These are phyloP conservation scores for Podila epicladia DNA, from an alignment of 192 early-diverging fungal genomes.

Conservation along the genomic window DNA sequence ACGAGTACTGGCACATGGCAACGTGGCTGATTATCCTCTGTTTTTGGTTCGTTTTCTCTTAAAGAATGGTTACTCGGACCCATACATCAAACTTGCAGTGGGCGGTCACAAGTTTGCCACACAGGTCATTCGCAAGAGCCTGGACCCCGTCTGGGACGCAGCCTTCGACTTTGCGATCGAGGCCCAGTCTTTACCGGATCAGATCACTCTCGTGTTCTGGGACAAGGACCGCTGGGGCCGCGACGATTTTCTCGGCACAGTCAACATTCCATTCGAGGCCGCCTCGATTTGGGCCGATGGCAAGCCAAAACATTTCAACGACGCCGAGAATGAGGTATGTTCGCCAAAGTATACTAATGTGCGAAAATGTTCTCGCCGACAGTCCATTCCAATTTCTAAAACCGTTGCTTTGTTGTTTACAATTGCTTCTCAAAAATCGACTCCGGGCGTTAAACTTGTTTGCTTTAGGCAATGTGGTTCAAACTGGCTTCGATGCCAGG, in stretches of 20 bases:
- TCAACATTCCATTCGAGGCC: constrained; percentile 65
- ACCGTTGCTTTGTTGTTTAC: neutral
- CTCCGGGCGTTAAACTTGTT: no score
- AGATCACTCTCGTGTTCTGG: constrained; percentile 67
- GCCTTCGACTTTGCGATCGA: constrained; percentile 65
- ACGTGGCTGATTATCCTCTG: neutral
- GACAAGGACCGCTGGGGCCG: constrained; percentile 72
- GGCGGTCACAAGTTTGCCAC: constrained; percentile 59
- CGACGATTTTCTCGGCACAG: constrained; percentile 74
- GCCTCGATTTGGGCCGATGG: constrained; percentile 55
- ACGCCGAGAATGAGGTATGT: constrained; percentile 62
- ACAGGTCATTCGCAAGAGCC: constrained; percentile 65
- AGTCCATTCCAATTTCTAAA: no score
- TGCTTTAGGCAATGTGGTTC: constrained; percentile 30
- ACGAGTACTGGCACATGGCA: no score
- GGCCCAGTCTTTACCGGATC: constrained; percentile 36
- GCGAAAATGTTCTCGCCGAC: no score
- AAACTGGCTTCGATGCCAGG: constrained; percentile 34
- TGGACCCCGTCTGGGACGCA: constrained; percentile 75
- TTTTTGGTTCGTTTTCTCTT: no score
- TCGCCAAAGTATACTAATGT: no score
- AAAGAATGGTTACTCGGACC: constrained; percentile 45
- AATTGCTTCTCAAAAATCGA: neutral
- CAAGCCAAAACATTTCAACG: constrained; percentile 55
- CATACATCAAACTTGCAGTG: constrained; percentile 38